These are phyloP conservation scores for Ophiognomonia clavigignenti-juglandacearum DNA, from an alignment of 2,329 filamentous ascomycete species.

Conservation along the genomic window DNA sequence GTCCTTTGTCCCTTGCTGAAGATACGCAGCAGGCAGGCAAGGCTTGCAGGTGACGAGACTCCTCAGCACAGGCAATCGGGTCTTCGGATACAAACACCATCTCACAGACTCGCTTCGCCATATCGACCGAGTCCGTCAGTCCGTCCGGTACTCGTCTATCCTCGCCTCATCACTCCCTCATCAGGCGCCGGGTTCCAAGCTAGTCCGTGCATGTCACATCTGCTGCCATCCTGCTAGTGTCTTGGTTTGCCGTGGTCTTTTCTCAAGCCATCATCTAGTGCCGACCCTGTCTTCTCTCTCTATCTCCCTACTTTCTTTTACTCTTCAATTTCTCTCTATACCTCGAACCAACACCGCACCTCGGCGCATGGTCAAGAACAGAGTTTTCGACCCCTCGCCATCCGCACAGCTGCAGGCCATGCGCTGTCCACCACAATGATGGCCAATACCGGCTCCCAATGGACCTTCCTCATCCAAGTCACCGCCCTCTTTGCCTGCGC, in stretches of 20 bases:
- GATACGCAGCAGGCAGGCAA: too few species aligned
- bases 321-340: background rate
- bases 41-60: background rate
- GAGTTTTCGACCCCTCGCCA: constrained; percentile 13
- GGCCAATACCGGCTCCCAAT: constrained; percentile 48
- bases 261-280: too few species aligned
- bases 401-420: constrained; percentile 15
- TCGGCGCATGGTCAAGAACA: constrained; percentile 8
- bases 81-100: background rate
- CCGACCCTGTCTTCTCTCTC: too few species aligned
- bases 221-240: background rate
- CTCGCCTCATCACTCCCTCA: background rate
- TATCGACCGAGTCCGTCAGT: background rate
- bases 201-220: constrained; percentile 2
- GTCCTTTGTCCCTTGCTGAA: too few species aligned
- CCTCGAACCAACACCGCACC: background rate
- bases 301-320: background rate
- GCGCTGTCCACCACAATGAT: constrained; percentile 30
- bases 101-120: background rate
- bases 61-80: background rate
- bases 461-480: constrained; percentile 53
- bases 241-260: background rate
- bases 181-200: background rate
- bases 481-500: constrained; percentile 53
- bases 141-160: background rate